Evolutionary conservation across 805 yeast species (phyloP).

Genomic region (Clavispora vitiphila): DNA sequence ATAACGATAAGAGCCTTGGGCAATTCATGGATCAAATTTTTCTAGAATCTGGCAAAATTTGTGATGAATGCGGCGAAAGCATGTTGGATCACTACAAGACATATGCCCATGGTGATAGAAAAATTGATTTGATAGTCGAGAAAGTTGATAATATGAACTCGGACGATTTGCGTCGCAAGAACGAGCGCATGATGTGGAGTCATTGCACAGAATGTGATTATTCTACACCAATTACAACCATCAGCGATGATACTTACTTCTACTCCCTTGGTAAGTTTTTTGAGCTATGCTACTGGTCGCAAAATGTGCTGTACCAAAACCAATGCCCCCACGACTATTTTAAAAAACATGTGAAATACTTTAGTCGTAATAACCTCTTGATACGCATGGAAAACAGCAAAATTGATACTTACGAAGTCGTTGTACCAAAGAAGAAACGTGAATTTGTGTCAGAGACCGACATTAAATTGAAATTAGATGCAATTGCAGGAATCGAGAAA

Average conservation of each 20-base stretch:
- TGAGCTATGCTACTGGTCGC: conserved; percentile 75
- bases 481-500: conserved; percentile 47
- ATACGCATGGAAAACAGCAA: conserved; percentile 73
- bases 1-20: conserved; percentile 85
- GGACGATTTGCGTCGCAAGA: conserved; percentile 20
- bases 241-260: conserved; percentile 86
- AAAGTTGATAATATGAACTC: conserved; percentile 24
- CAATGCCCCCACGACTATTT: conserved; percentile 75
- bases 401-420: conserved; percentile 73
- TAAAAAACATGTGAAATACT: conserved; percentile 76
- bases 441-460: conserved; percentile 70
- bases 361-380: conserved; percentile 73
- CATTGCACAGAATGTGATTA: conserved; percentile 75
- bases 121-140: conserved; percentile 73
- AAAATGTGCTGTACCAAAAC: conserved; percentile 33
- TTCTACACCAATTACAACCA: conserved; percentile 69
- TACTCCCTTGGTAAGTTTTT: conserved; percentile 90
- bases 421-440: conserved; percentile 68
- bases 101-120: conserved; percentile 84
- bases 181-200: conserved; percentile 86
- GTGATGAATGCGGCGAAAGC: conserved; percentile 76
- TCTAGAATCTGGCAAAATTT: conserved; percentile 56
- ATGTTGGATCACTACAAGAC: conserved; percentile 73
- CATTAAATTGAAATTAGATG: conserved; percentile 61
- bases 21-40: conserved; percentile 79